Evolutionary conservation across 176 grass and related monocot genomes (phyloP).

Genomic region (Tuctoria greenei): DNA sequence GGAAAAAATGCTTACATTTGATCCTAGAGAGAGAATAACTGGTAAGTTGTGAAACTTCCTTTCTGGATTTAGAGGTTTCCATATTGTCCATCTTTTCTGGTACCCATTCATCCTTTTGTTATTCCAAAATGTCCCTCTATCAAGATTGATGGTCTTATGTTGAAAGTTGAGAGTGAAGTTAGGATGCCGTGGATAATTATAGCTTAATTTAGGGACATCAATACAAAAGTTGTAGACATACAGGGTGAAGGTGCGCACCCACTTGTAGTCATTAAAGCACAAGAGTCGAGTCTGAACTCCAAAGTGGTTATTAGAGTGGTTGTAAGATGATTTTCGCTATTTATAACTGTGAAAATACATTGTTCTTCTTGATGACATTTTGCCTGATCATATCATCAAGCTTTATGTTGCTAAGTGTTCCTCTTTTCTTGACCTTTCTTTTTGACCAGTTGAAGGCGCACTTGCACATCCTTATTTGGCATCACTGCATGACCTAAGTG

Average conservation of each 20-base stretch:
- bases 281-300: neutral
- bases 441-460: conserved; percentile 80
- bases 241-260: neutral
- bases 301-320: conserved; percentile 1
- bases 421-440: conserved; percentile 5
- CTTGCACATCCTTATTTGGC: conserved; percentile 94
- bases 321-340: neutral
- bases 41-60: conserved; percentile 44
- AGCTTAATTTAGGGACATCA: neutral
- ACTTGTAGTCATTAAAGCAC: neutral
- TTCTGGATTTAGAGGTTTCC: conserved; percentile 1
- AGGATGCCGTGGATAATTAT: neutral
- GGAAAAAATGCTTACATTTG: conserved; percentile 96
- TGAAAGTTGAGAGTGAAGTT: conserved; percentile 9
- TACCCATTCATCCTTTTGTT: neutral
- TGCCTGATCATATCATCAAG: neutral
- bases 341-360: conserved; percentile 8
- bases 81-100: neutral
- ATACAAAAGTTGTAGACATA: neutral
- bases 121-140: conserved; percentile 7
- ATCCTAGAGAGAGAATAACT: conserved; percentile 95
- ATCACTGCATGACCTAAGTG: conserved; percentile 89
- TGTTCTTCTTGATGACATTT: neutral
- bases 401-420: conserved; percentile 26
- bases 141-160: conserved; percentile 10